Conservation (phyloP, 306 rosid genomes). For the Cucumis cinereus region DNA sequence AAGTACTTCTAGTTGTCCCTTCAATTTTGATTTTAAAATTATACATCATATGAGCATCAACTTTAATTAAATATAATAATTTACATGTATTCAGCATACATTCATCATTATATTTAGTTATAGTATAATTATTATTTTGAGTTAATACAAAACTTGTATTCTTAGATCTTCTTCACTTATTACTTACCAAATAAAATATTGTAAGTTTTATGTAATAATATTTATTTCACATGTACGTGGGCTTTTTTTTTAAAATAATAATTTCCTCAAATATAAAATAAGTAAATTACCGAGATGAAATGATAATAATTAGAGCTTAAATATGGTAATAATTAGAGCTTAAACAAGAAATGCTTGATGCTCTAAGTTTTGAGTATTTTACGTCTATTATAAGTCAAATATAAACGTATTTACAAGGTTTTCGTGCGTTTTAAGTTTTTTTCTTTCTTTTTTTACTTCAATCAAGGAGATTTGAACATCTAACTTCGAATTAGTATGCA, state of each 20-base stretch:
- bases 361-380: neutral
- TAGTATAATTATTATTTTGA: too few species aligned
- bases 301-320: neutral
- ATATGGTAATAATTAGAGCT: neutral
- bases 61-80: too few species aligned
- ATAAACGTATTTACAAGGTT: neutral
- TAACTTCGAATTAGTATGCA: too few species aligned
- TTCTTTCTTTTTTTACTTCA: too few species aligned
- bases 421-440: neutral
- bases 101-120: too few species aligned
- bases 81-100: neutral
- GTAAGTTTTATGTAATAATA: too few species aligned
- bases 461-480: too few species aligned
- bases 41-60: too few species aligned
- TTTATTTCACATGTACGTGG: neutral
- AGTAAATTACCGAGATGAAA: neutral
- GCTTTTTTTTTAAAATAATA: neutral
- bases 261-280: too few species aligned
- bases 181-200: too few species aligned
- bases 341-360: neutral
- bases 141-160: too few species aligned
- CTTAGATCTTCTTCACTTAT: too few species aligned
- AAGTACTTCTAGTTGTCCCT: neutral
- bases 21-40: neutral
- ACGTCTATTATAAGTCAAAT: neutral